These are phyloP conservation scores for Striga asiatica DNA, from an alignment of 257 asterid genomes.

Conservation along the genomic window DNA sequence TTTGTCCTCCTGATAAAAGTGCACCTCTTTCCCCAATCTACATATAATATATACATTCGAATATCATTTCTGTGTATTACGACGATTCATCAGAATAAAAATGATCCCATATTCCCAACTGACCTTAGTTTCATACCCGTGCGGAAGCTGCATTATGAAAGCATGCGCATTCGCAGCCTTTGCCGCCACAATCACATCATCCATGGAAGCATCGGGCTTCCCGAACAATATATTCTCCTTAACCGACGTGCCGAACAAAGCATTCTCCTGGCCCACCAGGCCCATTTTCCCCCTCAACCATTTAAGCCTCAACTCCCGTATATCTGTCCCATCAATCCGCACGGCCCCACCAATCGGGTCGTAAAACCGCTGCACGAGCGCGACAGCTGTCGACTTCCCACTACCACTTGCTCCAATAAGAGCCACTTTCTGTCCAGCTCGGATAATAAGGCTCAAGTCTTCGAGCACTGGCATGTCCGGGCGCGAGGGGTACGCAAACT, in stretches of 20 bases:
- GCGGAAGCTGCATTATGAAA: constrained; percentile 66
- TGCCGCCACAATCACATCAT: constrained; percentile 67
- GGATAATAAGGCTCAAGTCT: constrained; percentile 51
- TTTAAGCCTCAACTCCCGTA: constrained; percentile 42
- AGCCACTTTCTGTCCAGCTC: constrained; percentile 71
- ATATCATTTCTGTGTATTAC: no score
- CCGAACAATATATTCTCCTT: constrained; percentile 70
- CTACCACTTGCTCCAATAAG: constrained; percentile 90
- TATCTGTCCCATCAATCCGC: constrained; percentile 59
- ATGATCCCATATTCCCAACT: no score
- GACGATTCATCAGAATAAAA: no score
- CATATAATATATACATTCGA: no score
- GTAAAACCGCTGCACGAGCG: constrained; percentile 64
- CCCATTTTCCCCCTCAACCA: constrained; percentile 84
- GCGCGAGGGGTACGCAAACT: constrained; percentile 59
- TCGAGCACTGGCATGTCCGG: constrained; percentile 48
- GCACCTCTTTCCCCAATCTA: constrained; percentile 87
- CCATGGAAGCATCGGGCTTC: constrained; percentile 59
- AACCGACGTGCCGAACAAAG: constrained; percentile 69
- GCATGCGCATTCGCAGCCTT: constrained; percentile 81
- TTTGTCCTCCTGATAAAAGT: no score
- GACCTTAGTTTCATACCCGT: constrained; percentile 79
- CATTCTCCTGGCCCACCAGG: constrained; percentile 81
- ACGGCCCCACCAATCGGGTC: constrained; percentile 48
- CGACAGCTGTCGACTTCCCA: constrained; percentile 75